phyloP scores from a whole-genome alignment of 345 rosid genomes.

The Salix viminalis region DNA sequence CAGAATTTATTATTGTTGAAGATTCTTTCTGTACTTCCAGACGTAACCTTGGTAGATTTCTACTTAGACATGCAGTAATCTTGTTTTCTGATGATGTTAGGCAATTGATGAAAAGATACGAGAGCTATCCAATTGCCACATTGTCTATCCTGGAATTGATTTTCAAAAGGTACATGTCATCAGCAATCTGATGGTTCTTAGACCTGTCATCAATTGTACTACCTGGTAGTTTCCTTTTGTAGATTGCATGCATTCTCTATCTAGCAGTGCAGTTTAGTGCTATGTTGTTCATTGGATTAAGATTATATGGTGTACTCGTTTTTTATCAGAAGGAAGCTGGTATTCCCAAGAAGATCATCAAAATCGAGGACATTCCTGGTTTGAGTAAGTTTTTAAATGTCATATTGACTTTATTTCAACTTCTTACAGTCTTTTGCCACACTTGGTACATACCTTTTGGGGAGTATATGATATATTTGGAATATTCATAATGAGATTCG shows the following conservation, averaged over 20 bases:
- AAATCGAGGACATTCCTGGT: conserved; percentile 88
- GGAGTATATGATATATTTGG: background rate
- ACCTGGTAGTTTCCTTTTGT: background rate
- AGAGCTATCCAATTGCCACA: conserved; percentile 90
- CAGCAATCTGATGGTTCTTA: background rate
- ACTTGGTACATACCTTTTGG: background rate
- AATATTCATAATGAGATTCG: background rate
- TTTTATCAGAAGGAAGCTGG: conserved; percentile 79
- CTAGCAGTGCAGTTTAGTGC: background rate
- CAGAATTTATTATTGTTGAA: background rate
- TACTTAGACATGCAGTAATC: background rate
- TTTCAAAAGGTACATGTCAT: conserved; percentile 65
- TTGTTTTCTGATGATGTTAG: conserved; percentile 38
- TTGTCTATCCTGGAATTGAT: conserved; percentile 62
- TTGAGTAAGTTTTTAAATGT: conserved; percentile 69
- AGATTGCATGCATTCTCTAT: background rate
- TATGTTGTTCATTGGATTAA: conserved; percentile 1
- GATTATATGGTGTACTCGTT: conserved; percentile 3
- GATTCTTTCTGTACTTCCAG: background rate
- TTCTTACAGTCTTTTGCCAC: background rate
- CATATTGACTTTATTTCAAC: background rate
- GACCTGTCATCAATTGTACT: background rate
- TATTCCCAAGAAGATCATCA: conserved; percentile 58
- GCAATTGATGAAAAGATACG: conserved; percentile 95
- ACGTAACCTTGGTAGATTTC: background rate